Conservation (phyloP, 768 basidiomycete species). For the Rhodotorula sphaerocarpa region DNA sequence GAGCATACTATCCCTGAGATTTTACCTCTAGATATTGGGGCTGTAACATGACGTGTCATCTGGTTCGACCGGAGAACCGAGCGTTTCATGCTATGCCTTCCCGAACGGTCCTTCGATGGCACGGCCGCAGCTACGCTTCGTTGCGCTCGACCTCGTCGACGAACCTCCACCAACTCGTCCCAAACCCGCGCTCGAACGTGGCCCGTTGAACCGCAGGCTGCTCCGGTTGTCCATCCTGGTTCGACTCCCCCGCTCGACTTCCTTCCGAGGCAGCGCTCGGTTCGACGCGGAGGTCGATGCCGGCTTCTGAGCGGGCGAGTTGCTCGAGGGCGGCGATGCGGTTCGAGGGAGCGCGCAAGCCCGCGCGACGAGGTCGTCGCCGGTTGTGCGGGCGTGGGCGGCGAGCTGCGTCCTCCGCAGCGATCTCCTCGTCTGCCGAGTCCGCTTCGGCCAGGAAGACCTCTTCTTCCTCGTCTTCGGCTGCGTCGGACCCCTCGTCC, state of each 20-base stretch:
- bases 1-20: too few species aligned
- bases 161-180: constrained; percentile 21
- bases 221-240: too few species aligned
- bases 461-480: background rate
- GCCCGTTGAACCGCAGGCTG: background rate
- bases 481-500: background rate
- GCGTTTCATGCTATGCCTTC: too few species aligned
- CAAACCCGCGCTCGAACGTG: constrained; percentile 13
- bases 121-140: background rate
- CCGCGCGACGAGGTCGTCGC: too few species aligned
- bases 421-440: background rate
- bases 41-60: too few species aligned
- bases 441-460: background rate
- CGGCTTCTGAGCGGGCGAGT: background rate
- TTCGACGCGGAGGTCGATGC: background rate
- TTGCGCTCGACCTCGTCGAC: constrained; percentile 3
- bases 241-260: too few species aligned
- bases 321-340: background rate
- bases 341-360: too few species aligned
- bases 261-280: background rate
- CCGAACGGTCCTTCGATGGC: too few species aligned
- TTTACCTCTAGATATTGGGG: too few species aligned
- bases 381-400: background rate
- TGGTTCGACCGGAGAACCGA: too few species aligned
- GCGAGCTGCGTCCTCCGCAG: background rate